A percentile compares a stretch with the other conserved stretches of the same genome.
These are phyloP conservation scores for Musa acuminata DNA, from an alignment of 176 grass and related monocot genomes.

Conservation along the genomic window DNA sequence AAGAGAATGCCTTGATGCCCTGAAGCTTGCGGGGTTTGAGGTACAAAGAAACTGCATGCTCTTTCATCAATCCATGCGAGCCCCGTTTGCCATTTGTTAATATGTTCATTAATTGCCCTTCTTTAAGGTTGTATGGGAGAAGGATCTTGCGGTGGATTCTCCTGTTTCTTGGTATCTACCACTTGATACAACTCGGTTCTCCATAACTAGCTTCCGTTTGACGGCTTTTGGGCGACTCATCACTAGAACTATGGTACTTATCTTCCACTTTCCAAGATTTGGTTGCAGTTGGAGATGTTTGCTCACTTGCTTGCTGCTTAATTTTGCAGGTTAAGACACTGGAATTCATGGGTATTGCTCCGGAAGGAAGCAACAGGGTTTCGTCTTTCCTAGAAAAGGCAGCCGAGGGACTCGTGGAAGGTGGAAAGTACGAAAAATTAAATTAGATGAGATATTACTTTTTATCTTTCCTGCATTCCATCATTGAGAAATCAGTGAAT, in stretches of 20 bases:
- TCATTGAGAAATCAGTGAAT: background rate
- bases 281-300: slow-evolving; percentile 6
- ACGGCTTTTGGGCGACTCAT: slow-evolving; percentile 69
- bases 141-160: slow-evolving; percentile 82
- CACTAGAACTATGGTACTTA: slow-evolving; percentile 58
- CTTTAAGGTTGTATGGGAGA: slow-evolving; percentile 75
- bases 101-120: background rate
- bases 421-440: slow-evolving; percentile 63
- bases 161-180: slow-evolving; percentile 88
- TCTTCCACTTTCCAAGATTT: slow-evolving; percentile 5
- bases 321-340: slow-evolving; percentile 67
- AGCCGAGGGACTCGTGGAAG: slow-evolving; percentile 75
- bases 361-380: slow-evolving; percentile 71
- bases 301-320: slow-evolving; percentile 10
- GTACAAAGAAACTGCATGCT: slow-evolving; percentile 23
- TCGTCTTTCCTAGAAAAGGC: slow-evolving; percentile 81
- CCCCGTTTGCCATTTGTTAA: background rate
- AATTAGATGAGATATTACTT: background rate
- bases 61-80: background rate
- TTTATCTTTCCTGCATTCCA: background rate
- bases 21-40: slow-evolving; percentile 89
- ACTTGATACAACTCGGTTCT: slow-evolving; percentile 69
- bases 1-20: slow-evolving; percentile 77
- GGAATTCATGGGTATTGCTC: slow-evolving; percentile 68
- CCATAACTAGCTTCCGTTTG: slow-evolving; percentile 82